Conservation (phyloP, 2,329 filamentous ascomycete genomes). For the Grosmannia huntii region DNA sequence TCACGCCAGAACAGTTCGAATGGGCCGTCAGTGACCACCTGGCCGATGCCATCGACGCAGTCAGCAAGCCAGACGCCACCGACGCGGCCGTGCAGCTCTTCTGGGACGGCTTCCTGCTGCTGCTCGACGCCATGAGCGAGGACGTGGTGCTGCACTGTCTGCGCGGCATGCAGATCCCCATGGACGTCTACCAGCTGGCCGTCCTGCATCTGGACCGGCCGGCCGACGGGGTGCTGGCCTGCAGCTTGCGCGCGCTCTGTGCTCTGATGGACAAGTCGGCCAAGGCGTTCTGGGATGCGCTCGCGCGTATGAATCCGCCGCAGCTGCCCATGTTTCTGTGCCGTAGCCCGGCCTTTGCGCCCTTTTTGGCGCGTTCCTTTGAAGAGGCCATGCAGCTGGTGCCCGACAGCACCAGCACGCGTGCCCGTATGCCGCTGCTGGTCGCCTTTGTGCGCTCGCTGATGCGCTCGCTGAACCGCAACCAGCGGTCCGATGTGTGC, state of each 20-base stretch:
- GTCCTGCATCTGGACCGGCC: constrained; percentile 38
- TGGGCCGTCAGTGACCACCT: constrained; percentile 73
- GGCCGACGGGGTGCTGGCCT: constrained; percentile 47
- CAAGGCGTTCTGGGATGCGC: constrained; percentile 76
- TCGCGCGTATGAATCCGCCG: constrained; percentile 67
- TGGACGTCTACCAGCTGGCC: constrained; percentile 52
- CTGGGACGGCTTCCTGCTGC: constrained; percentile 65
- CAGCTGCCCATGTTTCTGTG: constrained; percentile 78
- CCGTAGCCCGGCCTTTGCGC: constrained; percentile 52
- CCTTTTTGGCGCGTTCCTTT: constrained; percentile 48
- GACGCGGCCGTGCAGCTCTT: constrained; percentile 49
- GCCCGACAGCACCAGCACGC: not conserved
- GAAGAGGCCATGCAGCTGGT: constrained; percentile 31
- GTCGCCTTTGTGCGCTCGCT: constrained; percentile 71
- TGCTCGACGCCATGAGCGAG: constrained; percentile 61
- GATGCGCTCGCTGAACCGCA: constrained; percentile 61
- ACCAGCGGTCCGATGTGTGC: constrained; percentile 60
- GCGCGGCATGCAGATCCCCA: constrained; percentile 66
- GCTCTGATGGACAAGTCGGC: constrained; percentile 63
- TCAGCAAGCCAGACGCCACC: constrained; percentile 35
- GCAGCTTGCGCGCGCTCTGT: constrained; percentile 58
- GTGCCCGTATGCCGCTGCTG: constrained; percentile 30
- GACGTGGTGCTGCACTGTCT: constrained; percentile 66
- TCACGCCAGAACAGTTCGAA: constrained; percentile 67
- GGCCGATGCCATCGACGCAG: constrained; percentile 49